These are phyloP conservation scores for Triglochin maritima DNA, from an alignment of 106 monocot genomes.

Conservation along the genomic window DNA sequence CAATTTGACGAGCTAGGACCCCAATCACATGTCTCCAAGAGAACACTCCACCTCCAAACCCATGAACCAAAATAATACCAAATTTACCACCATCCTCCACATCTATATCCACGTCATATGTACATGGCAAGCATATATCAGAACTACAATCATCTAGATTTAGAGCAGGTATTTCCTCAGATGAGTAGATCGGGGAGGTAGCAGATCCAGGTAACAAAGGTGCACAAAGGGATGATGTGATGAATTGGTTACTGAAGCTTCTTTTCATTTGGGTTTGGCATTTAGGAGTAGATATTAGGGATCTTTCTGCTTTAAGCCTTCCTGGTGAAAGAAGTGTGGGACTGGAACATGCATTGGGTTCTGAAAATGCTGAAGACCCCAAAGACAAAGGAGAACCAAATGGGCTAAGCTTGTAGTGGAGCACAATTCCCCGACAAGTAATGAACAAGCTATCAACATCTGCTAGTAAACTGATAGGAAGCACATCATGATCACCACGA, in stretches of 20 bases:
- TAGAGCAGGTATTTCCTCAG: slow-evolving; percentile 18
- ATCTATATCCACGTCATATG: slow-evolving; percentile 4
- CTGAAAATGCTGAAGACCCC: slow-evolving; percentile 18
- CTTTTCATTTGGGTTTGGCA: neutral
- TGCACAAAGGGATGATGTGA: slow-evolving; percentile 39
- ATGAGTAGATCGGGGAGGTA: slow-evolving; percentile 8
- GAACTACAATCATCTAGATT: slow-evolving; percentile 14
- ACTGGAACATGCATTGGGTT: slow-evolving; percentile 11
- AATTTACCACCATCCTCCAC: slow-evolving; percentile 16
- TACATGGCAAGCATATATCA: slow-evolving; percentile 2
- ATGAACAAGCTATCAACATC: slow-evolving; percentile 70
- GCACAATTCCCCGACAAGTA: slow-evolving; percentile 40
- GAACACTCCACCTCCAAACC: slow-evolving; percentile 83
- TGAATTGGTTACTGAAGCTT: slow-evolving; percentile 37
- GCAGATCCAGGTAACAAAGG: slow-evolving; percentile 38
- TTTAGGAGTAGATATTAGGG: slow-evolving; percentile 23
- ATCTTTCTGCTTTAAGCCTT: slow-evolving; percentile 37
- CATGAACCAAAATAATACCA: slow-evolving; percentile 76
- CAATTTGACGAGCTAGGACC: slow-evolving; percentile 41
- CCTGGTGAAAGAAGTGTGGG: slow-evolving; percentile 18
- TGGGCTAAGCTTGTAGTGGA: slow-evolving; percentile 57
- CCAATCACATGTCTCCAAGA: slow-evolving; percentile 73
- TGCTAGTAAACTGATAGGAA: slow-evolving; percentile 60
- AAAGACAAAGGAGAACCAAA: slow-evolving; percentile 15
- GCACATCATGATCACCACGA: slow-evolving; percentile 31